phyloP scores from a whole-genome alignment of 2,329 filamentous ascomycete genomes.

The Aureobasidium leucospermi region DNA sequence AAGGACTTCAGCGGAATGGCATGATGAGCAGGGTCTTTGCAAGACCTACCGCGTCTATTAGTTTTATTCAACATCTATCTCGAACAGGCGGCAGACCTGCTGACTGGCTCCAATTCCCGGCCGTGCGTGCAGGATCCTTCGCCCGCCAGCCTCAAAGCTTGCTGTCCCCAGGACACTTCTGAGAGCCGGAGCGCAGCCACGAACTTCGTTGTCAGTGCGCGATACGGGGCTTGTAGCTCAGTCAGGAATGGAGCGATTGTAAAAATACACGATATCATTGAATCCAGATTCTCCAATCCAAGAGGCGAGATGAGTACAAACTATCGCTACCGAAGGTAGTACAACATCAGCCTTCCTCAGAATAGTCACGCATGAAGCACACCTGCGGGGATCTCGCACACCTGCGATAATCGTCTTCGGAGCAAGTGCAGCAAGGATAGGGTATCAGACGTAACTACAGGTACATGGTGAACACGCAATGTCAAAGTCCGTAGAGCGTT shows the following conservation, averaged over 20 bases:
- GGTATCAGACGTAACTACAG: slow-evolving; percentile 5
- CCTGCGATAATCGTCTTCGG: not conserved
- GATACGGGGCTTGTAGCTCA: slow-evolving; percentile 3
- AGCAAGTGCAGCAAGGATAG: not conserved
- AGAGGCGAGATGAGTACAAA: not conserved
- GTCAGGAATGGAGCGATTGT: not conserved
- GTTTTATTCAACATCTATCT: not conserved
- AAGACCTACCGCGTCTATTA: slow-evolving; percentile 1
- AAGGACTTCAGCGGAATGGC: not conserved
- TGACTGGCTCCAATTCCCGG: slow-evolving; percentile 6
- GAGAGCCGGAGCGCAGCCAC: not conserved
- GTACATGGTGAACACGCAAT: not conserved
- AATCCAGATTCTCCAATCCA: not conserved
- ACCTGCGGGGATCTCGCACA: not conserved
- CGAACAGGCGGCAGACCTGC: slow-evolving; percentile 7
- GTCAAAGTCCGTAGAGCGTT: not conserved
- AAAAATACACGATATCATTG: not conserved
- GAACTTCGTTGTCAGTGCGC: slow-evolving; percentile 1
- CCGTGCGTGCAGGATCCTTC: slow-evolving; percentile 12
- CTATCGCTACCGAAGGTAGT: slow-evolving; percentile 1
- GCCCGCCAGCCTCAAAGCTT: slow-evolving; percentile 11
- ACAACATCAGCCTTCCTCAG: slow-evolving; percentile 1
- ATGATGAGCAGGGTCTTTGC: slow-evolving; percentile 3
- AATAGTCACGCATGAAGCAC: slow-evolving; percentile 8
- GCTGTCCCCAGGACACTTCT: not conserved